A percentile compares a stretch with the other conserved stretches of the same genome.
phyloP scores from a whole-genome alignment of 768 basidiomycete genomes.

The Lactarius deliciosus region DNA sequence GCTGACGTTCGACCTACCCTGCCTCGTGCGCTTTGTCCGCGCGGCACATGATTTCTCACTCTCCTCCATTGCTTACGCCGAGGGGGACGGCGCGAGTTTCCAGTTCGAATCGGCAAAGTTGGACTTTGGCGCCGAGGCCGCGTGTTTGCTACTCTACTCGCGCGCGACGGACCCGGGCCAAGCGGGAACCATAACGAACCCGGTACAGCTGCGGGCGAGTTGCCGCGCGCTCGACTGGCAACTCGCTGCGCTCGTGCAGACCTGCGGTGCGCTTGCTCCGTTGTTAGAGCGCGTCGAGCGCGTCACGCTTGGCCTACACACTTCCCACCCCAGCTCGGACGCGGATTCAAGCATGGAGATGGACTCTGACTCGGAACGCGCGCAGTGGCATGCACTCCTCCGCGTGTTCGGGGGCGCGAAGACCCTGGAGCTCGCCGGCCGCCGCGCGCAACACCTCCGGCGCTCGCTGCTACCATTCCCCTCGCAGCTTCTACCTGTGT shows the following conservation, averaged over 20 bases:
- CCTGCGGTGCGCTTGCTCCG: neutral
- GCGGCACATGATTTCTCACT: no score
- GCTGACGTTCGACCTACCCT: slow-evolving; percentile 2
- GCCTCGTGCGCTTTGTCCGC: neutral
- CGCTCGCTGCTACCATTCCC: neutral
- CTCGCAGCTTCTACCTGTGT: neutral
- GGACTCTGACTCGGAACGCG: neutral
- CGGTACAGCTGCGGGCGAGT: neutral
- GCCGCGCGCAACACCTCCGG: neutral
- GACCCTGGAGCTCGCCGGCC: neutral
- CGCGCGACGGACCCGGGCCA: no score
- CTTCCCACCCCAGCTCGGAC: no score
- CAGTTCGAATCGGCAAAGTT: no score
- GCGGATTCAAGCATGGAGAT: no score
- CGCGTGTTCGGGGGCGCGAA: neutral
- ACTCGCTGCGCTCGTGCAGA: neutral
- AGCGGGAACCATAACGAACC: neutral
- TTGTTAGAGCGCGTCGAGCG: neutral
- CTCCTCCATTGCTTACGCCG: no score
- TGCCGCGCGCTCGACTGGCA: neutral
- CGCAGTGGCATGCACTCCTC: neutral
- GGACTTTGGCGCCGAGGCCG: no score
- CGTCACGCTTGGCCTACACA: slow-evolving; percentile 1
- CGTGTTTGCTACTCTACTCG: no score
- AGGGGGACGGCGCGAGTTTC: no score